Conservation (phyloP, 345 rosid species). For the Tarenaya hassleriana region DNA sequence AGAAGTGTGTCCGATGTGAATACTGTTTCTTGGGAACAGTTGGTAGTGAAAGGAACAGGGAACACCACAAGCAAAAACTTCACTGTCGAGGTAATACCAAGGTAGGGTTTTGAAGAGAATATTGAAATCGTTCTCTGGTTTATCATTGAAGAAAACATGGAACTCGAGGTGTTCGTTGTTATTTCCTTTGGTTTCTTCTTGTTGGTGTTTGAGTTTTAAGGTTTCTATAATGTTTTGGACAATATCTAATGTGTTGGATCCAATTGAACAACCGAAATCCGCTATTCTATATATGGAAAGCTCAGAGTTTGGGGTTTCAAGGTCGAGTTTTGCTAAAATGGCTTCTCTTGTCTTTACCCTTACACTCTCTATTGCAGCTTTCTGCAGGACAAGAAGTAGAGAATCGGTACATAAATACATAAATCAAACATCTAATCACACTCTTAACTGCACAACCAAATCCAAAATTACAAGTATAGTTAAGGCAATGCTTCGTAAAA, state of each 20-base stretch:
- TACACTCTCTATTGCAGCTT: background rate
- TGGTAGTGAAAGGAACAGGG: conserved; percentile 34
- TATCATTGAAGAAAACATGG: conserved; percentile 13
- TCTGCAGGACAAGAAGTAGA: no score
- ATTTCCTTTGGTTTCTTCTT: no score
- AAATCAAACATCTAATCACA: no score
- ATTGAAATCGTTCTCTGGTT: conserved; percentile 18
- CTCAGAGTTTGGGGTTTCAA: background rate
- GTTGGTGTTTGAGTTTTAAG: background rate
- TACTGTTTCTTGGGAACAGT: conserved; percentile 27
- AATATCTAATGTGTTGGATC: conserved; percentile 3
- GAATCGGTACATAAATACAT: no score
- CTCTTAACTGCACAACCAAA: no score
- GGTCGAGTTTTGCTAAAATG: background rate
- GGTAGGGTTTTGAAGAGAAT: conserved; percentile 14
- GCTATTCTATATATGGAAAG: background rate
- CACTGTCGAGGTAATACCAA: background rate
- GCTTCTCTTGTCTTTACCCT: background rate
- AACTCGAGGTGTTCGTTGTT: conserved; percentile 15
- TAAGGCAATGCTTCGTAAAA: no score
- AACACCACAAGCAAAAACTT: conserved; percentile 10
- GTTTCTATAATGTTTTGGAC: conserved; percentile 13
- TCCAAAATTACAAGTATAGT: no score
- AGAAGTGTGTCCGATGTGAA: conserved; percentile 27
- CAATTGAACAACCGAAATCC: conserved; percentile 11